phyloP scores from a whole-genome alignment of 2,329 filamentous ascomycete genomes.

The Fusarium coicis region DNA sequence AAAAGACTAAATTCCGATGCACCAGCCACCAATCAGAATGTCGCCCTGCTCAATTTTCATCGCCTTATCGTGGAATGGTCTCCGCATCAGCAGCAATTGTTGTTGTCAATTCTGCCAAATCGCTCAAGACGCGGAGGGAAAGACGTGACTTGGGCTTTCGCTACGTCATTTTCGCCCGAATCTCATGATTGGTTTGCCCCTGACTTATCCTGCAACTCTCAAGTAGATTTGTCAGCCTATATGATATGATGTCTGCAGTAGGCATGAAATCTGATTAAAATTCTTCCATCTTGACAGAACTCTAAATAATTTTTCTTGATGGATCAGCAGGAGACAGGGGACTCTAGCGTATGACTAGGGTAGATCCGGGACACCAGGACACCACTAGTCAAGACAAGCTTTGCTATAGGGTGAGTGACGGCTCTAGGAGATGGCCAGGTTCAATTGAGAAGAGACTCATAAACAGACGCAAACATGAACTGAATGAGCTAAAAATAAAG shows the following conservation, averaged over 20 bases:
- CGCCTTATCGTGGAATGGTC: constrained; percentile 15
- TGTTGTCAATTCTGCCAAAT: constrained; percentile 18
- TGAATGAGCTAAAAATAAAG: not conserved
- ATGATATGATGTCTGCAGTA: not conserved
- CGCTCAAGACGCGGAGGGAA: constrained; percentile 10
- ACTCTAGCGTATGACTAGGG: not conserved
- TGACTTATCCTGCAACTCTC: not conserved
- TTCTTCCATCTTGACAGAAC: not conserved
- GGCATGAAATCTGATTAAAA: fast-evolving
- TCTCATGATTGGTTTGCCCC: not conserved
- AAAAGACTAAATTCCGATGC: constrained; percentile 34
- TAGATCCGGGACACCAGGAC: not conserved
- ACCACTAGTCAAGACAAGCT: not conserved
- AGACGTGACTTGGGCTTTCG: not conserved
- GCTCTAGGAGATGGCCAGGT: fast-evolving
- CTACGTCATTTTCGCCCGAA: constrained; percentile 11
- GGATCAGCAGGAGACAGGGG: not conserved
- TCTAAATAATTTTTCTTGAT: not conserved
- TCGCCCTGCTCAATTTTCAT: not conserved
- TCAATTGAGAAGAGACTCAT: not conserved
- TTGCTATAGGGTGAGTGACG: not conserved
- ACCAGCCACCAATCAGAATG: constrained; percentile 4
- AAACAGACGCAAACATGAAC: not conserved
- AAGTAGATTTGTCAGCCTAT: not conserved
- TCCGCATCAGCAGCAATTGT: constrained; percentile 6